Percentiles rank a stretch among this genome's conserved stretches.
These are phyloP conservation scores for Clarireedia paspali DNA, from an alignment of 2,329 filamentous ascomycete species.

Conservation along the genomic window DNA sequence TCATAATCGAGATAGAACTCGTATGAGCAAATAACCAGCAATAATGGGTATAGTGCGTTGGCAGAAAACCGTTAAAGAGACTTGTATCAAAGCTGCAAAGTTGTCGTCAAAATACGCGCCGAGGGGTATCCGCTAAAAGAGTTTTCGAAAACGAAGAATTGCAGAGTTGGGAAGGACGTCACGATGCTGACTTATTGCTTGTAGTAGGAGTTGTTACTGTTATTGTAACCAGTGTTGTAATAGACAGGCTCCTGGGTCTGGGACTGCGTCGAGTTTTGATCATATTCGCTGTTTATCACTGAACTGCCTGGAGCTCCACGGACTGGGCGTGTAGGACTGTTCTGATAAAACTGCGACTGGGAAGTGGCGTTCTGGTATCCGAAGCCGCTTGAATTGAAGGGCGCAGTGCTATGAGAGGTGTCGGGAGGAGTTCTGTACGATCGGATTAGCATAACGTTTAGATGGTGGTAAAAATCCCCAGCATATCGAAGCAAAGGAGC, in stretches of 20 bases:
- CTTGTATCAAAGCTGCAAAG: not conserved
- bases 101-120: not conserved
- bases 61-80: not conserved
- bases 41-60: not conserved
- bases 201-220: not conserved
- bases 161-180: not conserved
- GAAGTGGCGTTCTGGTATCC: not conserved
- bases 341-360: not conserved
- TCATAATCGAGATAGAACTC: not conserved
- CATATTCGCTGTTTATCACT: not conserved
- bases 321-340: not conserved
- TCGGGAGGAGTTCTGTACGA: not conserved
- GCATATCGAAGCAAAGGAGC: too few relatives aligned
- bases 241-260: not conserved
- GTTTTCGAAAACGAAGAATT: not conserved
- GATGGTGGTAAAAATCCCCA: too few relatives aligned
- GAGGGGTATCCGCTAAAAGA: slow-evolving; percentile 7
- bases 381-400: too few relatives aligned
- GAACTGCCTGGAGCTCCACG: not conserved
- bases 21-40: not conserved
- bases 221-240: slow-evolving; percentile 1
- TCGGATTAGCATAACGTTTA: not conserved
- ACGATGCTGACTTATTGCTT: not conserved
- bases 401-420: not conserved
- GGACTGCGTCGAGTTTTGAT: not conserved